These are phyloP conservation scores for Acidomyces sp. DNA, from an alignment of 495 filamentous ascomycete genomes.

Conservation along the genomic window DNA sequence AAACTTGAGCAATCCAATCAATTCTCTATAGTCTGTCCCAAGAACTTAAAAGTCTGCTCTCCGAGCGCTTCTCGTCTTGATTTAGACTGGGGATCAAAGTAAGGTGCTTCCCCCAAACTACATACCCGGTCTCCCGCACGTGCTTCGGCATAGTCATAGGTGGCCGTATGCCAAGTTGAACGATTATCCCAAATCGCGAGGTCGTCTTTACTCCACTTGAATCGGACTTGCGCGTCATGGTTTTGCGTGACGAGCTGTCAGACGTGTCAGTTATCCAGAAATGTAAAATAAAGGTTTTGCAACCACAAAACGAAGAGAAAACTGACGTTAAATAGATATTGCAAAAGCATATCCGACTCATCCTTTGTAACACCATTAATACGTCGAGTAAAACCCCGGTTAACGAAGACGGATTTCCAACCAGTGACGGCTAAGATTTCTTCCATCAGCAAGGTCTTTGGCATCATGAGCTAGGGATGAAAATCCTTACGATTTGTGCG, in stretches of 20 bases:
- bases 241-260: constrained; percentile 54
- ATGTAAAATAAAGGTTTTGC: too few relatives aligned
- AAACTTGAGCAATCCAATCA: too few relatives aligned
- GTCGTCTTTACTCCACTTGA: constrained; percentile 36
- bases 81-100: constrained; percentile 37
- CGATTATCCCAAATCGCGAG: constrained; percentile 71
- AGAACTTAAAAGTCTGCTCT: too few relatives aligned
- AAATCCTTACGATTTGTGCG: too few relatives aligned
- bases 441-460: too few relatives aligned
- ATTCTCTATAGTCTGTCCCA: too few relatives aligned
- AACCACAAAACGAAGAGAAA: too few relatives aligned
- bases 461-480: too few relatives aligned
- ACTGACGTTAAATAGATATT: too few relatives aligned
- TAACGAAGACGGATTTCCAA: constrained; percentile 60
- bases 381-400: constrained; percentile 46
- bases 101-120: constrained; percentile 57
- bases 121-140: constrained; percentile 50
- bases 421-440: constrained; percentile 70
- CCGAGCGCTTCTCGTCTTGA: not conserved
- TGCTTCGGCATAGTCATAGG: constrained; percentile 51
- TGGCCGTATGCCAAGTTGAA: constrained; percentile 55
- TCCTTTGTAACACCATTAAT: constrained; percentile 56
- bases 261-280: too few relatives aligned
- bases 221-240: constrained; percentile 67
- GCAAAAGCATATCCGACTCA: constrained; percentile 49